Percentiles rank a stretch among this genome's conserved stretches.
Evolutionary conservation across 805 yeast genomes (phyloP).

Genomic region (Candida argentea): DNA sequence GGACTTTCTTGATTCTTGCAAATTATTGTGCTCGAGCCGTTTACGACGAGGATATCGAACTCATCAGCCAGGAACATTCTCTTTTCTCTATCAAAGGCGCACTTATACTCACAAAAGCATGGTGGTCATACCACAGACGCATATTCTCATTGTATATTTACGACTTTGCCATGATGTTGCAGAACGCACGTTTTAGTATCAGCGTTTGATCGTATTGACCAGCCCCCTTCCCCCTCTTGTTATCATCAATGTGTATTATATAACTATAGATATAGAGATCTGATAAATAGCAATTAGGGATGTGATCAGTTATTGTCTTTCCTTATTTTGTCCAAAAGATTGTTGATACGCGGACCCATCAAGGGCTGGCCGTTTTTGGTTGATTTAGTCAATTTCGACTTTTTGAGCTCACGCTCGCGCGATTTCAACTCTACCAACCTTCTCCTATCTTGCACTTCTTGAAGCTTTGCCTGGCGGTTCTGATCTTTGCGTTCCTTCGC

Average conservation of each 20-base stretch:
- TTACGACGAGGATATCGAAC: slow-evolving; percentile 53
- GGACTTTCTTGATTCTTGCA: slow-evolving; percentile 84
- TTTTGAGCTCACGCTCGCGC: slow-evolving; percentile 32
- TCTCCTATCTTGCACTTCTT: slow-evolving; percentile 27
- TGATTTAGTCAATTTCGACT: slow-evolving; percentile 32
- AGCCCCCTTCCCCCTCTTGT: too few relatives aligned
- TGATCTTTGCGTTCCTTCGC: slow-evolving; percentile 39
- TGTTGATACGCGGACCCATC: slow-evolving; percentile 82
- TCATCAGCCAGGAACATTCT: slow-evolving; percentile 9
- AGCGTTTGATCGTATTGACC: not conserved
- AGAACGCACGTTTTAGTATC: slow-evolving; percentile 5
- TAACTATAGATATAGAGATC: too few relatives aligned
- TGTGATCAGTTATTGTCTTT: slow-evolving; percentile 2
- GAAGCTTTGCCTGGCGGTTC: slow-evolving; percentile 29
- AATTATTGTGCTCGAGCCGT: slow-evolving; percentile 79
- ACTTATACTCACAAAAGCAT: slow-evolving; percentile 10
- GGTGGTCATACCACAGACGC: slow-evolving; percentile 26
- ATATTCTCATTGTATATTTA: slow-evolving; percentile 21
- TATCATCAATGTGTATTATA: too few relatives aligned
- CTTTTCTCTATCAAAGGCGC: slow-evolving; percentile 13
- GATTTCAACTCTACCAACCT: slow-evolving; percentile 24
- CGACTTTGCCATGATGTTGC: slow-evolving; percentile 20
- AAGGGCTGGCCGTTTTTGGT: slow-evolving; percentile 79
- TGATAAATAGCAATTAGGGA: slow-evolving; percentile 1
- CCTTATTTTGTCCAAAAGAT: slow-evolving; percentile 64